phyloP scores from a whole-genome alignment of 495 filamentous ascomycete species.

The Bombardia bombarda region DNA sequence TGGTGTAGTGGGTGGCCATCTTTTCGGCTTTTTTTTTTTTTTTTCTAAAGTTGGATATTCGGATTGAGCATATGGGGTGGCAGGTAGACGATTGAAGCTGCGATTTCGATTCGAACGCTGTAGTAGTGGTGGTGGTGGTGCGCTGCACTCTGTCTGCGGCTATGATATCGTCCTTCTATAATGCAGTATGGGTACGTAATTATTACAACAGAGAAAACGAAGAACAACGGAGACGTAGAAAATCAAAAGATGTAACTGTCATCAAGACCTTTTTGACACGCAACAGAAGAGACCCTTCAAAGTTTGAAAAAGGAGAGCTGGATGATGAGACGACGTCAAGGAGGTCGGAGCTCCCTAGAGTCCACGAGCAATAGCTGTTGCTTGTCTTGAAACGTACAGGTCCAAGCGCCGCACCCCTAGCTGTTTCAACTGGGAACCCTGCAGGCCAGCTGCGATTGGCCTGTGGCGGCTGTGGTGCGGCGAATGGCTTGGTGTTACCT shows the following conservation, averaged over 20 bases:
- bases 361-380: background rate
- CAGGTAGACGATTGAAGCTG: background rate
- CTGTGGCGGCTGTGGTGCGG: background rate
- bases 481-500: too few species aligned
- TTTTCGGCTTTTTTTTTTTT: background rate
- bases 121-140: too few species aligned
- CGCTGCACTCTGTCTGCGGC: too few species aligned
- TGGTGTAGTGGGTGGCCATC: constrained; percentile 14
- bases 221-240: too few species aligned
- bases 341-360: background rate
- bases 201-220: too few species aligned
- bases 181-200: too few species aligned
- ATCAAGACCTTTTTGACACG: too few species aligned
- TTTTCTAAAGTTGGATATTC: too few species aligned
- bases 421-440: constrained; percentile 18
- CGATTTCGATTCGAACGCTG: too few species aligned
- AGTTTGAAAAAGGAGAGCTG: constrained; percentile 1
- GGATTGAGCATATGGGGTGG: background rate
- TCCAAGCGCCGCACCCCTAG: constrained; percentile 20
- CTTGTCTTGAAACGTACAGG: constrained; percentile 17
- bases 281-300: background rate
- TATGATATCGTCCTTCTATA: too few species aligned
- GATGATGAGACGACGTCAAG: constrained; percentile 1
- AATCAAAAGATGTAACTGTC: too few species aligned
- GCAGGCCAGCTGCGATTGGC: constrained; percentile 4